These are phyloP conservation scores for Suillus lakei DNA, from an alignment of 768 basidiomycete species.

Conservation along the genomic window DNA sequence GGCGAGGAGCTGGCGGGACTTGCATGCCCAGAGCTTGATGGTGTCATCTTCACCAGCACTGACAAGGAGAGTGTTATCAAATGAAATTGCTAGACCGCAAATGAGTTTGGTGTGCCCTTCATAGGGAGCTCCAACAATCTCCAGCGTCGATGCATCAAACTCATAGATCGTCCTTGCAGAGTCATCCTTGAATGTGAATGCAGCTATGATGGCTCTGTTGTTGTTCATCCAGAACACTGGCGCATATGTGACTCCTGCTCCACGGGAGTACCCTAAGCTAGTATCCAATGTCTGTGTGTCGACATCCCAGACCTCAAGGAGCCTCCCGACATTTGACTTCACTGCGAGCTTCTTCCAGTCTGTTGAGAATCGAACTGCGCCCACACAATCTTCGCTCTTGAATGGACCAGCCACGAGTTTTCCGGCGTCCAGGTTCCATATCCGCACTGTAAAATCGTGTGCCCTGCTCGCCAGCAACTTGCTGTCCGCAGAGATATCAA, in stretches of 20 bases:
- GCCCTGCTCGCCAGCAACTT: neutral
- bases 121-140: too few relatives aligned
- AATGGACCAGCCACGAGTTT: neutral
- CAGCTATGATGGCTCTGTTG: neutral
- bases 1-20: too few relatives aligned
- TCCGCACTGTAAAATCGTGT: neutral
- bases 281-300: neutral
- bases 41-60: too few relatives aligned
- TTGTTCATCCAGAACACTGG: neutral
- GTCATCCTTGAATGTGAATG: neutral
- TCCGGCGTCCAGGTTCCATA: neutral
- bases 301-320: neutral
- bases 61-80: too few relatives aligned
- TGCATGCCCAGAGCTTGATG: too few relatives aligned
- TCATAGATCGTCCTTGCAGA: neutral
- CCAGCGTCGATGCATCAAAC: neutral
- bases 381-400: neutral
- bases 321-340: too few relatives aligned
- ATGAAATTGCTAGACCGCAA: too few relatives aligned
- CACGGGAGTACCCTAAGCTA: neutral
- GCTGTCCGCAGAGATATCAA: neutral
- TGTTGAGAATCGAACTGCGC: neutral
- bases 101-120: too few relatives aligned
- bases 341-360: neutral
- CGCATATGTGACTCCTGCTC: fast-evolving